These are phyloP conservation scores for Schizonepeta tenuifolia DNA, from an alignment of 257 asterid genomes.

Conservation along the genomic window DNA sequence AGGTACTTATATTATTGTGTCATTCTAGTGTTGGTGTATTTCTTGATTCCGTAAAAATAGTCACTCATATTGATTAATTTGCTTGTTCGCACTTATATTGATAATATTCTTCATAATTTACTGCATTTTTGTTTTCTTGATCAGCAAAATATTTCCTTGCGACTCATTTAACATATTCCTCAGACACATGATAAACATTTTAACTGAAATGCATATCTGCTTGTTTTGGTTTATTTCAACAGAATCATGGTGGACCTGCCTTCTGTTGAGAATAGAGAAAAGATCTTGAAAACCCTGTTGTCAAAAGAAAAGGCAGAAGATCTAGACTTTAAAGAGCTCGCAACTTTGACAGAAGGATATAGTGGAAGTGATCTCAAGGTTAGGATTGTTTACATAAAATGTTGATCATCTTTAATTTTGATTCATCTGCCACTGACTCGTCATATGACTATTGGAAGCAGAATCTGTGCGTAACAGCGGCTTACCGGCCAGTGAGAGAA, in stretches of 20 bases:
- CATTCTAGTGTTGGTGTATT: neutral
- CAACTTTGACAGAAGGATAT: conserved; percentile 87
- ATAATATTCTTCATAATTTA: neutral
- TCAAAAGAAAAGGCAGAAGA: conserved; percentile 80
- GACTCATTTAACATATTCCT: neutral
- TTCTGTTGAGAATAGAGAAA: conserved; percentile 84
- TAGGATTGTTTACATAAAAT: conserved; percentile 26
- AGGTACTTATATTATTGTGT: conserved; percentile 52
- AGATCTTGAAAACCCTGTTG: conserved; percentile 79
- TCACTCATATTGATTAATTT: neutral
- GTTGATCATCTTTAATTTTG: neutral
- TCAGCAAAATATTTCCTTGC: neutral
- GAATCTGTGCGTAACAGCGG: conserved; percentile 91
- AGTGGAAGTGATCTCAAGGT: conserved; percentile 99
- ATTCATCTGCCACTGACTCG: conserved; percentile 33
- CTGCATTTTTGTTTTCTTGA: neutral
- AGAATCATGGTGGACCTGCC: conserved; percentile 97
- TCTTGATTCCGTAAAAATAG: neutral
- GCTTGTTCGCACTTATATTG: neutral
- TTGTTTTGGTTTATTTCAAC: conserved; percentile 40
- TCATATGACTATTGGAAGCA: conserved; percentile 44
- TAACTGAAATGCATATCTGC: neutral
- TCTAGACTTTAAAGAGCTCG: conserved; percentile 85
- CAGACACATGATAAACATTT: neutral
- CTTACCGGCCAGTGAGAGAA: conserved; percentile 93